Base-by-base conservation (phyloP, 1,284 basidiomycete genomes). In the Trichosporon sp. region DNA sequence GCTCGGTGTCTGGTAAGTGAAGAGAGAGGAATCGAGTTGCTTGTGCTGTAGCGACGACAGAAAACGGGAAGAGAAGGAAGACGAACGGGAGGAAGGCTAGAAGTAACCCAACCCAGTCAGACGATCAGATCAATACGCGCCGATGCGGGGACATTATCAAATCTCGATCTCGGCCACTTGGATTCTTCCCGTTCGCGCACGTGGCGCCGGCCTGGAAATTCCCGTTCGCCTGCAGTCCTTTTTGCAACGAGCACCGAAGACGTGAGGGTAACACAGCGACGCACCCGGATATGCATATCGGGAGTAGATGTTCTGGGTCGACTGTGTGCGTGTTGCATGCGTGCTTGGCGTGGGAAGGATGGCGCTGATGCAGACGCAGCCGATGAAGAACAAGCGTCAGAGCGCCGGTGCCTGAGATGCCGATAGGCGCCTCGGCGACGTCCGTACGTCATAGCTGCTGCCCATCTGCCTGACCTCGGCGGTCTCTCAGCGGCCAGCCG, bases 21-120 rank as follows among this genome's bases (percentile, higher is more conserved):
- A 5, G 12, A 2, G 47, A 11, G 47, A 51, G 21, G 12, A 25
- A 5, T 5, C 5, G 23, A 51, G 47, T 9, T 51, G 38, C 13
- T 12, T 23, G 11, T 27, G 3, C 56, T 60, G 56, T n/a, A n/a
- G 56, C 85, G 9, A 76, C 86, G 5, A 85, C 85, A 74, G 90
- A 89, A 2, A 89, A 2, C 90, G 85, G 65, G 90, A 86, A 23
- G 84, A 83, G 63, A 92, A 85, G 47, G 86, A 85, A 34, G 8
- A n/a, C 6, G 60, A 38, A 29, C 9, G 60, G n/a, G 21, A 21
- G 35, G 13, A 29, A 53, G 11, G 23, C n/a, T 25, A 29, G 56
- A 66, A 51, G 32, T 11, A 51, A 25, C 21, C 32, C 23, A 4
- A n/a, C 3, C 38, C 6, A 42, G 62, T 63, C 62, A 63, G 34